phyloP scores from a whole-genome alignment of 768 basidiomycete genomes.

The Mycena chlorophos region DNA sequence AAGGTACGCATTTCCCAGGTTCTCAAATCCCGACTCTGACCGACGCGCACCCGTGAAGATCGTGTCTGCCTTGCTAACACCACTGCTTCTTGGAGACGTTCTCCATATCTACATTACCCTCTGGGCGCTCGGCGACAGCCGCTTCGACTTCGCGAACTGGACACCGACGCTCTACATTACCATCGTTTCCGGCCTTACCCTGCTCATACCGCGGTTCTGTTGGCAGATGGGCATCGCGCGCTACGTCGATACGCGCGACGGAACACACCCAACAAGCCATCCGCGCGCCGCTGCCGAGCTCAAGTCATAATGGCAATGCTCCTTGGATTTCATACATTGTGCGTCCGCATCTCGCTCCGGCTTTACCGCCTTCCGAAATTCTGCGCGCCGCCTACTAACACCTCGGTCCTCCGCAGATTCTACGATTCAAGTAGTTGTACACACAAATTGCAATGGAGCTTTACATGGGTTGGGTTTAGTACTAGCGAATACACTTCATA shows the following conservation, averaged over 20 bases:
- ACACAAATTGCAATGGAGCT: constrained; percentile 14
- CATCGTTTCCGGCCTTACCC: constrained; percentile 56
- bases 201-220: constrained; percentile 68
- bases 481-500: constrained; percentile 21
- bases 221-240: constrained; percentile 79
- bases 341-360: not conserved
- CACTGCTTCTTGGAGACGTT: constrained; percentile 69
- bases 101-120: constrained; percentile 66
- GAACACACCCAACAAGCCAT: constrained; percentile 22
- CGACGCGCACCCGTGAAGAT: constrained; percentile 48
- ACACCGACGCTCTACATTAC: constrained; percentile 71
- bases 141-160: constrained; percentile 64
- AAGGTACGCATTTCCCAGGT: constrained; percentile 7
- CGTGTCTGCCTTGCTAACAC: constrained; percentile 59
- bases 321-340: no score
- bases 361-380: not conserved
- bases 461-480: constrained; percentile 18
- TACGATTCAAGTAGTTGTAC: constrained; percentile 8
- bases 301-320: constrained; percentile 13
- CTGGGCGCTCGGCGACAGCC: constrained; percentile 73
- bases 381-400: no score
- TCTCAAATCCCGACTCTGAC: not conserved
- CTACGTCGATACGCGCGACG: constrained; percentile 68
- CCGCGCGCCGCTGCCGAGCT: not conserved
- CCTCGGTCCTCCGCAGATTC: constrained; percentile 1